A percentile compares a stretch with the other conserved stretches of the same genome.
phyloP scores from a whole-genome alignment of 2,329 filamentous ascomycete species.

The Fusarium acutatum region DNA sequence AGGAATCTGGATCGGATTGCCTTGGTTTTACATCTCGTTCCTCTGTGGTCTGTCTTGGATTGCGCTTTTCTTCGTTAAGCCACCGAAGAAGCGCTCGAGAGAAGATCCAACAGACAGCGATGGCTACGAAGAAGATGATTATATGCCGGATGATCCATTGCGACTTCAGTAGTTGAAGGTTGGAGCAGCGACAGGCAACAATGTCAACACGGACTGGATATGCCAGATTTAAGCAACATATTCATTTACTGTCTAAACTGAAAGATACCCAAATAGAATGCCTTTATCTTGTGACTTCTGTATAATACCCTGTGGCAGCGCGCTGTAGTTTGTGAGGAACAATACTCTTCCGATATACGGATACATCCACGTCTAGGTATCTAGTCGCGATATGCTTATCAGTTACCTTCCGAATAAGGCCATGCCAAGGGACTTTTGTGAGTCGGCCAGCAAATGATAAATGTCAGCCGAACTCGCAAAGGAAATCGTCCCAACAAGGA shows the following conservation, averaged over 20 bases:
- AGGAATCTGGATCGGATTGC: conserved; percentile 50
- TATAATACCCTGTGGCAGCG: too few relatives aligned
- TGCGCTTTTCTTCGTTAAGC: conserved; percentile 45
- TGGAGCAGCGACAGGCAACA: neutral
- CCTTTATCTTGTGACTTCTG: neutral
- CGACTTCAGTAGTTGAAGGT: conserved; percentile 27
- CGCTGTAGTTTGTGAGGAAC: neutral
- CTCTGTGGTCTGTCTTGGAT: conserved; percentile 42
- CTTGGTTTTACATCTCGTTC: conserved; percentile 51
- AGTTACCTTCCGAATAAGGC: conserved; percentile 35
- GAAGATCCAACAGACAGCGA: conserved; percentile 25
- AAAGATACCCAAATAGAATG: conserved; percentile 21
- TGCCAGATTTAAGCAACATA: neutral
- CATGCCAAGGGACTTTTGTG: conserved; percentile 34
- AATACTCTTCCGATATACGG: neutral
- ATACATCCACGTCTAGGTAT: neutral
- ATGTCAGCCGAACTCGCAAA: neutral
- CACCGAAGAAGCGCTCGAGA: conserved; percentile 40
- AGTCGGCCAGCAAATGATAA: neutral
- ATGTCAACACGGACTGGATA: too few relatives aligned
- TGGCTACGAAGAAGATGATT: conserved; percentile 31
- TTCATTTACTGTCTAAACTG: neutral
- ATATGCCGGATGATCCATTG: conserved; percentile 37
- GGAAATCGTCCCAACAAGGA: neutral
- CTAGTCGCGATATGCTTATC: neutral